A percentile compares a stretch with the other conserved stretches of the same genome.
Evolutionary conservation across 2,329 filamentous ascomycete species (phyloP).

Genomic region (Xylaria sp.): DNA sequence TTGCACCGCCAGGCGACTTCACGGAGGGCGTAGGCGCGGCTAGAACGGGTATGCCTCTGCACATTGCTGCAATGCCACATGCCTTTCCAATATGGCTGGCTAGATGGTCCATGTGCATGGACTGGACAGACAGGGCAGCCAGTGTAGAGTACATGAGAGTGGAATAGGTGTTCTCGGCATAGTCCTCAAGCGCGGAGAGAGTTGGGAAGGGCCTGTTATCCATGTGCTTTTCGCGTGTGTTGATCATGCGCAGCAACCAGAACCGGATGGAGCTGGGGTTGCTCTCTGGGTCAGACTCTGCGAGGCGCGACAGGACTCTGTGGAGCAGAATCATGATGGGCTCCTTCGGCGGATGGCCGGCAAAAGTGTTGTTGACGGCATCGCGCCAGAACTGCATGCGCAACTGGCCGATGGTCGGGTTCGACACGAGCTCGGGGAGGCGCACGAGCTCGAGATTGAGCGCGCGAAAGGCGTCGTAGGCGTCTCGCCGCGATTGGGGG

Average conservation of each 20-base stretch:
- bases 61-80: slow-evolving; percentile 83
- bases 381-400: slow-evolving; percentile 97
- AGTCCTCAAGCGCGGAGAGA: slow-evolving; percentile 80
- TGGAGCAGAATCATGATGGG: slow-evolving; percentile 88
- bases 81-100: slow-evolving; percentile 97
- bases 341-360: slow-evolving; percentile 84
- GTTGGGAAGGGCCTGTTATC: slow-evolving; percentile 83
- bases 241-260: slow-evolving; percentile 82
- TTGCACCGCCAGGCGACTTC: slow-evolving; percentile 55
- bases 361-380: slow-evolving; percentile 79
- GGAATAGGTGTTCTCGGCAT: slow-evolving; percentile 94
- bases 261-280: slow-evolving; percentile 69
- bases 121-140: slow-evolving; percentile 80
- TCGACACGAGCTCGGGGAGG: slow-evolving; percentile 89
- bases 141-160: slow-evolving; percentile 90
- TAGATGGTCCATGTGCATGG: slow-evolving; percentile 88
- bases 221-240: slow-evolving; percentile 83
- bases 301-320: slow-evolving; percentile 73
- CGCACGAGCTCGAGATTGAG: slow-evolving; percentile 93
- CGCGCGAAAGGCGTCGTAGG: slow-evolving; percentile 89
- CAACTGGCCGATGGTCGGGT: slow-evolving; percentile 85
- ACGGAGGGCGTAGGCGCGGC: slow-evolving; percentile 75
- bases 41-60: slow-evolving; percentile 90
- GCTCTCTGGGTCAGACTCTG: slow-evolving; percentile 53
- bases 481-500: slow-evolving; percentile 77